A percentile compares a stretch with the other conserved stretches of the same genome.
Evolutionary conservation across 2,329 filamentous ascomycete genomes (phyloP).

Genomic region (Paradendryphiella salina): DNA sequence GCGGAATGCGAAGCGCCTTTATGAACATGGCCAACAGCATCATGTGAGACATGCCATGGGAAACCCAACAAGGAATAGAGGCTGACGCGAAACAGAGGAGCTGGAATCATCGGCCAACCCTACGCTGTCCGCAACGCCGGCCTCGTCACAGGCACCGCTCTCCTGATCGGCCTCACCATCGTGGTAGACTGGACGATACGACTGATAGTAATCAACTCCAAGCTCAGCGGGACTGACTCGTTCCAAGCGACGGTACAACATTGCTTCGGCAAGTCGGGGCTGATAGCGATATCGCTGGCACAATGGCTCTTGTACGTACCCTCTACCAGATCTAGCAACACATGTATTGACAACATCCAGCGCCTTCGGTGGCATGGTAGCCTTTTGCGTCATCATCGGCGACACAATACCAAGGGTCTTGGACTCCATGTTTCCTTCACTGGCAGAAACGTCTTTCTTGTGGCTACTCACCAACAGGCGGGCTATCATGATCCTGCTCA

Average conservation of each 20-base stretch:
- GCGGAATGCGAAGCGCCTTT: slow-evolving; percentile 82
- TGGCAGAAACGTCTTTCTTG: slow-evolving; percentile 73
- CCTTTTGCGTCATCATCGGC: slow-evolving; percentile 95
- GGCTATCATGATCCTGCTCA: slow-evolving; percentile 85
- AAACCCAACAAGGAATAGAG: neutral
- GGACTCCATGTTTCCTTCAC: slow-evolving; percentile 75
- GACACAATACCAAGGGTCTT: slow-evolving; percentile 94
- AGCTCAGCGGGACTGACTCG: slow-evolving; percentile 88
- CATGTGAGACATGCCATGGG: slow-evolving; percentile 56
- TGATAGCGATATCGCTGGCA: slow-evolving; percentile 87
- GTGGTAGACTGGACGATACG: slow-evolving; percentile 97
- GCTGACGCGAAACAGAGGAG: slow-evolving; percentile 52
- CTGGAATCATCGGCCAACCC: slow-evolving; percentile 76
- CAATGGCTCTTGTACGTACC: slow-evolving; percentile 82
- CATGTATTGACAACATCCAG: slow-evolving; percentile 40
- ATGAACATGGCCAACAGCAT: slow-evolving; percentile 99
- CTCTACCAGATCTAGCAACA: neutral
- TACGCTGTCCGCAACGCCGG: slow-evolving; percentile 96
- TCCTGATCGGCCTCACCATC: slow-evolving; percentile 78
- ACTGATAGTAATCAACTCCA: slow-evolving; percentile 95
- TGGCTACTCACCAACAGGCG: slow-evolving; percentile 80
- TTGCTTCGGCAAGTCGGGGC: slow-evolving; percentile 85
- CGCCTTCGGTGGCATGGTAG: slow-evolving; percentile 98
- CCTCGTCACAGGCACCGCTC: slow-evolving; percentile 73
- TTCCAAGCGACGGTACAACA: slow-evolving; percentile 96